Percentiles rank a stretch among this genome's conserved stretches.
Conservation (phyloP, 202 grass and related monocot species). For the Bolboschoenoplectus hybrid region DNA sequence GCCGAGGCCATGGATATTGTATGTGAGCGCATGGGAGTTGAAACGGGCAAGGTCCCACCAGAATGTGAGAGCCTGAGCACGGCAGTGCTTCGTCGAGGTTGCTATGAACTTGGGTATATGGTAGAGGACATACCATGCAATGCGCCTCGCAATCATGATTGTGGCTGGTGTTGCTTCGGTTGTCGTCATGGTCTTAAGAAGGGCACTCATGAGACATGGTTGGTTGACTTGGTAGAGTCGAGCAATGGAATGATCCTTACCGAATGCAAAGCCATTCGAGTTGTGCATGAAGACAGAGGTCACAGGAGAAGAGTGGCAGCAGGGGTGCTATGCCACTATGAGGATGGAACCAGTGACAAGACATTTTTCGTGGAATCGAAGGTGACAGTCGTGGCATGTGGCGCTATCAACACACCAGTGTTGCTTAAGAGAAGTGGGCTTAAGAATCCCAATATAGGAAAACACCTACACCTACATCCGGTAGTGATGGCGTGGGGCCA, state of each 20-base stretch:
- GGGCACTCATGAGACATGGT: conserved; percentile 48
- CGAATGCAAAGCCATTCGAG: conserved; percentile 38
- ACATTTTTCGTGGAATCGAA: conserved; percentile 39
- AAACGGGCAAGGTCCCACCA: conserved; percentile 32
- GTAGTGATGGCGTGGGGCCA: conserved; percentile 50
- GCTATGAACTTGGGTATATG: conserved; percentile 35
- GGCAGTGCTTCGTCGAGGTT: conserved; percentile 37
- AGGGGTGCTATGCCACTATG: conserved; percentile 35
- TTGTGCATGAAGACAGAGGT: conserved; percentile 37
- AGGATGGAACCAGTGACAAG: neutral
- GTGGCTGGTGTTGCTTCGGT: conserved; percentile 54
- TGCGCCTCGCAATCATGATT: conserved; percentile 47
- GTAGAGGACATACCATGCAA: conserved; percentile 44
- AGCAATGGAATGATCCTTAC: conserved; percentile 51
- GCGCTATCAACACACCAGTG: conserved; percentile 45
- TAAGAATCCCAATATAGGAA: conserved; percentile 49
- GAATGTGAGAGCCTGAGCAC: conserved; percentile 35
- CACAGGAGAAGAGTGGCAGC: conserved; percentile 24
- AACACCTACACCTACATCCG: conserved; percentile 50
- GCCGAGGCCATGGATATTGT: conserved; percentile 44
- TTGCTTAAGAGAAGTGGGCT: conserved; percentile 54
- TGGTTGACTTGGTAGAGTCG: conserved; percentile 44
- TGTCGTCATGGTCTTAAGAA: conserved; percentile 47
- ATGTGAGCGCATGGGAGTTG: conserved; percentile 52
- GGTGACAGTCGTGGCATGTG: conserved; percentile 49